Evolutionary conservation across 139 green algal species (phyloP), one percentile per base, ranked within the genome.

Genomic region (Pleodorina starrii): DNA sequence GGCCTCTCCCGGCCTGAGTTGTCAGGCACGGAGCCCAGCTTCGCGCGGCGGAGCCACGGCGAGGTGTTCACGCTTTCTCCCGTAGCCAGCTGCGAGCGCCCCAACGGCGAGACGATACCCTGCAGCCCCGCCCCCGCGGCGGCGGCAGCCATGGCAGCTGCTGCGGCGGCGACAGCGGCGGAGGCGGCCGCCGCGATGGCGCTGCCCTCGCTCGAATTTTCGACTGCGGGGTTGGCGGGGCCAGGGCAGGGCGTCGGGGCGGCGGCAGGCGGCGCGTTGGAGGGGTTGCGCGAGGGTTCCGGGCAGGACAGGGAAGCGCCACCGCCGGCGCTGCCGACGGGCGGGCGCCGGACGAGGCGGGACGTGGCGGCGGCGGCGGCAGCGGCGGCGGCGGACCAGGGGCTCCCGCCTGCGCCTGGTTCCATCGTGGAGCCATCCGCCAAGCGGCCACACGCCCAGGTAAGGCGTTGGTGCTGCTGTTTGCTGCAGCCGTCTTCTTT

Each of bases 61-160:
- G 78, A 85, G 51, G 78, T 85, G 9, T 73, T 51, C 51, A 85
- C 78, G 14, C 29, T 82, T 19, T 82, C 74, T 6, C 74, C 74
- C 38, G 44, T 82, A 1, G 29, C 74, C 38, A 82, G 74, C n/a
- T 63, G 74, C 5, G 74, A 25, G 7, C 44, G n/a, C n/a, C n/a
- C 23, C 1, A 66, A 25, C n/a, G 74, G 74, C 5, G 74, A 82
- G 44, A 60, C 32, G 12, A 11, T 63, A 25, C 74, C 74, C 11
- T 46, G 44, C 46, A 82, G 74, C 46, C 74, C 74, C 35, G 74
- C 74, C 1, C 4, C 72, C 6, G n/a, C 9, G 42, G 44, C 9
- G 74, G 44, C 44, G 2, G 74, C 27, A 19, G 25, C 42, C 19
- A 44, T 23, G 29, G n/a, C 25, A 6, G 43, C 43, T 23, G 74